Base-by-base conservation (phyloP, 352 stramenopile species). In the Thraustochytrium sp. region DNA sequence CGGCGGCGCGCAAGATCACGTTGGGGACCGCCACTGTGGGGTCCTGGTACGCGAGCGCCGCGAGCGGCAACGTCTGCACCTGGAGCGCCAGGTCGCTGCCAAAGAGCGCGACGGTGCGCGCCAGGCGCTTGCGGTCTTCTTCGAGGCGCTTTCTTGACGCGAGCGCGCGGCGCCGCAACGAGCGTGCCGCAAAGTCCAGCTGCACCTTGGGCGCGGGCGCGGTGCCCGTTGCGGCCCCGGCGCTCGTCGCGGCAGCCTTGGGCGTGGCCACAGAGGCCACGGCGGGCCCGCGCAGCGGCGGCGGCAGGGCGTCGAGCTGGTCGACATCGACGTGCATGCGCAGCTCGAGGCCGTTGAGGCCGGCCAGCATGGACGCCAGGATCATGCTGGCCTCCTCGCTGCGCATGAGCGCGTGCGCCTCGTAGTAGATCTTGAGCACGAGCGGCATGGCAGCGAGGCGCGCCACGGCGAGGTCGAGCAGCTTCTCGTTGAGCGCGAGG, bases 351-450 rank as follows among this genome's bases (percentile, higher is more conserved):
- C 68, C 68, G 46, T 80, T 80, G 5, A 80, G 68, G 0, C 68
- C 68, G 21, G 68, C 31, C 8, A 80, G 68, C 68, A 80, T 80
- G 36, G 68, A 80, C 11, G 68, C 34, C 5, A 80, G 49, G 18
- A 80, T 48, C 29, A 53, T 34, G 51, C 68, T 48, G 4, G 68
- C 11, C 37, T 80, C 68, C 68, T 80, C 68, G 26, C 76, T 51
- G 46, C 68, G 46, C 68, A 80, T 64, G 21, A 80, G 68, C 40
- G 68, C 68, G 68, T 65, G 63, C 31, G 48, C 23, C 49, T 80
- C 68, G 38, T 80, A 80, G 46, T 64, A 80, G 46, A 42, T 23
- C 29, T 42, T 11, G 16, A 80, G 63, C 0, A 53, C 40, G 23
- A 53, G 44, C 21, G 23, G 18, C 34, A 75, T 11, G 16, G 48